Conservation (phyloP, 2,329 filamentous ascomycete genomes). For the Beauveria australis region DNA sequence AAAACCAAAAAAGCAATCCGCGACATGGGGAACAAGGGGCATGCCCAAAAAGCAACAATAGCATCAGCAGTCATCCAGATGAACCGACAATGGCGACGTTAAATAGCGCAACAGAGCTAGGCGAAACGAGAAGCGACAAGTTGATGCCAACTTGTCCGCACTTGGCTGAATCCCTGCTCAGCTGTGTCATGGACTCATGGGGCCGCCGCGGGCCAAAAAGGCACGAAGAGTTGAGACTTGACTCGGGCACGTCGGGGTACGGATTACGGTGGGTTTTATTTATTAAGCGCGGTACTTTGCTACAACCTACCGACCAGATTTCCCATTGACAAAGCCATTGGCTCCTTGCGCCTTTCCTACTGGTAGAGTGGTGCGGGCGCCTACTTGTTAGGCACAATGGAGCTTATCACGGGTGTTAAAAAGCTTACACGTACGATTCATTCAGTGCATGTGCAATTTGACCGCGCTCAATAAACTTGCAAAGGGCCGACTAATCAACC, state of each 20-base stretch:
- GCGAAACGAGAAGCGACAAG: background rate
- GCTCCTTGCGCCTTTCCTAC: too few relatives aligned
- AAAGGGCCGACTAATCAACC: background rate
- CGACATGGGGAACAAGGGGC: background rate
- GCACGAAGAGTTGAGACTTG: background rate
- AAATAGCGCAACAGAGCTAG: background rate
- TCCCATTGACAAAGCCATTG: background rate
- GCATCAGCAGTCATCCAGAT: too few relatives aligned
- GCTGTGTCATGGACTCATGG: conserved; percentile 5
- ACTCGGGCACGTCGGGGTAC: too few relatives aligned
- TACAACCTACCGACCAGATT: background rate
- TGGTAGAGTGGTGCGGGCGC: too few relatives aligned
- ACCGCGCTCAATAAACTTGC: background rate
- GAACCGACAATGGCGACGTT: background rate
- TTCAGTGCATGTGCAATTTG: background rate
- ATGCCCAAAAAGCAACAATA: too few relatives aligned
- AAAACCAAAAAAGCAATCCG: background rate
- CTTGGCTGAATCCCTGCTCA: background rate
- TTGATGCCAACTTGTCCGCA: too few relatives aligned
- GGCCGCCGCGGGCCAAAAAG: background rate
- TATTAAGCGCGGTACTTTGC: background rate
- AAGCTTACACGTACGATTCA: background rate
- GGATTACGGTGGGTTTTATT: background rate
- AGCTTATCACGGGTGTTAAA: too few relatives aligned
- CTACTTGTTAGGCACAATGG: too few relatives aligned